phyloP scores from a whole-genome alignment of 1,139 yeast genomes.

The Geotrichum klebahnii region DNA sequence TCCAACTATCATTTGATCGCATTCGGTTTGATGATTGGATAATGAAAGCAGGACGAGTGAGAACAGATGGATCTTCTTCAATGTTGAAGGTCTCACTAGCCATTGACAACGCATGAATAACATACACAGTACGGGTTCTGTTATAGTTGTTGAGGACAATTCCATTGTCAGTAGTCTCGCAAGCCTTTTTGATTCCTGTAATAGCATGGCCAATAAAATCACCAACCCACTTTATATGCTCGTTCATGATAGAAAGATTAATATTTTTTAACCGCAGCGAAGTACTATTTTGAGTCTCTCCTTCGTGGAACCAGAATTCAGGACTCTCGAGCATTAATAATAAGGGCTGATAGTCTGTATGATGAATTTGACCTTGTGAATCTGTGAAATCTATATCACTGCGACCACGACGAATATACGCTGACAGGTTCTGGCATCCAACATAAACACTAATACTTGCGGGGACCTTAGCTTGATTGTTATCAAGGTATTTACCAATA shows the following conservation, averaged over 20 bases:
- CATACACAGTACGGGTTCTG: slow-evolving; percentile 28
- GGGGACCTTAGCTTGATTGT: slow-evolving; percentile 25
- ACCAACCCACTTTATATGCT: slow-evolving; percentile 31
- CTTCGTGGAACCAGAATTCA: slow-evolving; percentile 35
- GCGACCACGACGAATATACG: slow-evolving; percentile 29
- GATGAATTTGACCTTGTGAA: slow-evolving; percentile 8
- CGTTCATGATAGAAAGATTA: slow-evolving; percentile 30
- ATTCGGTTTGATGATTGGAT: slow-evolving; percentile 71
- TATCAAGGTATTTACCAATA: slow-evolving; percentile 27
- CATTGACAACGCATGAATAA: slow-evolving; percentile 51
- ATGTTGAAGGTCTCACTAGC: slow-evolving; percentile 61
- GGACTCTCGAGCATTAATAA: slow-evolving; percentile 31
- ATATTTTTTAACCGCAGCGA: slow-evolving; percentile 32
- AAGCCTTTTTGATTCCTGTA: slow-evolving; percentile 23
- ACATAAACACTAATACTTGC: slow-evolving; percentile 26
- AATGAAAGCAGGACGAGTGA: slow-evolving; percentile 83
- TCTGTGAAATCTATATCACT: slow-evolving; percentile 21
- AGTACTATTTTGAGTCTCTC: slow-evolving; percentile 26
- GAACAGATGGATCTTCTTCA: slow-evolving; percentile 80
- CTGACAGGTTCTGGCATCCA: slow-evolving; percentile 26
- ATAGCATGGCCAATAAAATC: slow-evolving; percentile 28
- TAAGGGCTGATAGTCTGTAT: slow-evolving; percentile 27
- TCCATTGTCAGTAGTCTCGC: slow-evolving; percentile 14
- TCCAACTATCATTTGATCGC: slow-evolving; percentile 83
- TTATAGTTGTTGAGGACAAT: slow-evolving; percentile 19